These are phyloP conservation scores for Clonostachys solani DNA, from an alignment of 2,329 filamentous ascomycete species.

Conservation along the genomic window DNA sequence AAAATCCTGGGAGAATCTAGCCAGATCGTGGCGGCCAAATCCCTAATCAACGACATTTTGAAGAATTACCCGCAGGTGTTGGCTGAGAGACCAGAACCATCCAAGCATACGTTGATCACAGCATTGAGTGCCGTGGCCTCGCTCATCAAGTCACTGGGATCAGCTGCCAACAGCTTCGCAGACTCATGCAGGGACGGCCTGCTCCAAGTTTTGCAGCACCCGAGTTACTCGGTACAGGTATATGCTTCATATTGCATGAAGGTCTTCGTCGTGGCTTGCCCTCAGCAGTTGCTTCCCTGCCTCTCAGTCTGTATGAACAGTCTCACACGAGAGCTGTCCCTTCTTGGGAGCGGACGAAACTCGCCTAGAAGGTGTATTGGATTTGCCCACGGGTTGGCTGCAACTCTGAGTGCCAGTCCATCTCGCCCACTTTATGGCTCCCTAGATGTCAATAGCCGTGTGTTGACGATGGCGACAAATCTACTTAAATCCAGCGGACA, in stretches of 20 bases:
- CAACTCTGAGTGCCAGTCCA: slow-evolving; percentile 85
- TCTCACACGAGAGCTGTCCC: slow-evolving; percentile 77
- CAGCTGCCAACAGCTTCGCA: slow-evolving; percentile 73
- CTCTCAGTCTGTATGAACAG: slow-evolving; percentile 97
- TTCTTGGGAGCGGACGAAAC: slow-evolving; percentile 70
- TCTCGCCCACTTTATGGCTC: slow-evolving; percentile 89
- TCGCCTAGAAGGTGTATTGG: slow-evolving; percentile 82
- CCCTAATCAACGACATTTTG: slow-evolving; percentile 79
- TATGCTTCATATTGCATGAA: slow-evolving; percentile 84
- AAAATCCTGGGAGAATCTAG: slow-evolving; percentile 86
- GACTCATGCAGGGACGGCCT: slow-evolving; percentile 84
- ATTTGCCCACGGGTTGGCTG: slow-evolving; percentile 86
- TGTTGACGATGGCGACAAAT: slow-evolving; percentile 86
- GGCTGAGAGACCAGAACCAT: slow-evolving; percentile 82
- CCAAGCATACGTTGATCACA: slow-evolving; percentile 78
- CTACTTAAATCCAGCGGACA: slow-evolving; percentile 89
- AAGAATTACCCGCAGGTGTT: slow-evolving; percentile 92
- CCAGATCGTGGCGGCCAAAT: slow-evolving; percentile 76
- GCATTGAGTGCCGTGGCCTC: slow-evolving; percentile 76
- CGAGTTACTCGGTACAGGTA: slow-evolving; percentile 93
- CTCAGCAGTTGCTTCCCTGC: slow-evolving; percentile 85
- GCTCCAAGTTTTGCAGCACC: slow-evolving; percentile 86
- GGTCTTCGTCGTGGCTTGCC: slow-evolving; percentile 83
- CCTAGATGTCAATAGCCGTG: slow-evolving; percentile 88
- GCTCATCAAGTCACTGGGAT: slow-evolving; percentile 75